Evolutionary conservation across 805 yeast genomes (phyloP), one percentile per base, ranked within the genome.

Genomic region (Lipomyces yamadae): DNA sequence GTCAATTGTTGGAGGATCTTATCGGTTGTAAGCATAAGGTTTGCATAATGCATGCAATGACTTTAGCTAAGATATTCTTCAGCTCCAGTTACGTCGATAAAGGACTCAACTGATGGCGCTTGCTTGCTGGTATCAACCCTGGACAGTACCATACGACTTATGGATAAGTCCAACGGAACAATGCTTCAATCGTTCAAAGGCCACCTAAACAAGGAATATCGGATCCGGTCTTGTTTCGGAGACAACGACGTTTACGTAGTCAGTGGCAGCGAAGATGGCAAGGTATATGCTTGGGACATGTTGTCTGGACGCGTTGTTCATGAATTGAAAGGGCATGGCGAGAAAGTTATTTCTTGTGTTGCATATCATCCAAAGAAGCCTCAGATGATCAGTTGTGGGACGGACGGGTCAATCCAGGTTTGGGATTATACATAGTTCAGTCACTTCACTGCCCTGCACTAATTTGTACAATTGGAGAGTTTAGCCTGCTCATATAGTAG

Each of bases 261-360:
- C 8, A 59, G 73, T 33, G 72, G 76, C n/a, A 74, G 78, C 48
- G 78, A 76, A 59, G 74, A 74, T 45, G 76, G 77, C 29, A 56
- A 59, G 42, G 45, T 76, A 3, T 72, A 60, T 45, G 66, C 70
- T 7, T 76, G 78, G 77, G 76, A 75, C 33, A n/a, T 68, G 37
- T 8, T 63, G 33, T 53, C 69, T 8, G 74, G 74, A 30, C 61
- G 69, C 8, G 34, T 72, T 4, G 63, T 64, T 42, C 64, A 68
- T 29, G 65, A 69, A 39, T 32, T 69, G 45, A 8, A 33, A 29
- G 56, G 34, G 3, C 61, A 60, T 10, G 60, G n/a, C 2, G 67
- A 59, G 24, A 56, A 53, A 10, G 64, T 69, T 30, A 68, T 69
- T 8, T 60, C 67, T 3, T 67, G 67, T 30, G 69, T 69, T 11